Evolutionary conservation across 441 rosid genomes (phyloP).

Genomic region (Iberis amara): DNA sequence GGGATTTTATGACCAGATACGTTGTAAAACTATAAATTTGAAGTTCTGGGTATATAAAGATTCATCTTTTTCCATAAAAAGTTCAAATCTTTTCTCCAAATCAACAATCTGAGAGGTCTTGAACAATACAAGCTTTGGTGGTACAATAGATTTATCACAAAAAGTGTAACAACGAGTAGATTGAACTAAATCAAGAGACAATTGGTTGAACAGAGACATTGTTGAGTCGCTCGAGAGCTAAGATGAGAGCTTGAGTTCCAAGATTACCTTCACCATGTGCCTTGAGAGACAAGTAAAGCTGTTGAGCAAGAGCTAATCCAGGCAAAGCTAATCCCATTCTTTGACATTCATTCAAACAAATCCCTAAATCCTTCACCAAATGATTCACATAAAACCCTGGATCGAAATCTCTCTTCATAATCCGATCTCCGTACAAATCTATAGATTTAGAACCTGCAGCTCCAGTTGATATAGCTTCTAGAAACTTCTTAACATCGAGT

Average conservation of each 20-base stretch:
- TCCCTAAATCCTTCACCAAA: slow-evolving; percentile 80
- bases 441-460: slow-evolving; percentile 73
- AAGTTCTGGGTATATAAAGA: no score
- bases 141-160: neutral
- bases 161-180: neutral
- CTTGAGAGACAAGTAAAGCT: slow-evolving; percentile 80
- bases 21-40: no score
- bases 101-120: no score
- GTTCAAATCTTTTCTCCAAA: no score
- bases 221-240: slow-evolving; percentile 76
- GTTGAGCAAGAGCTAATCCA: slow-evolving; percentile 76
- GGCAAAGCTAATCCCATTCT: slow-evolving; percentile 76
- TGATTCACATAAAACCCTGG: slow-evolving; percentile 80
- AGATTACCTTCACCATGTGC: slow-evolving; percentile 79
- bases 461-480: slow-evolving; percentile 60
- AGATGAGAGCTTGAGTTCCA: slow-evolving; percentile 71
- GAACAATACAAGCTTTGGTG: no score
- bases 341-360: slow-evolving; percentile 77
- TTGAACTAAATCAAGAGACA: slow-evolving; percentile 2
- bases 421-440: slow-evolving; percentile 53
- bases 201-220: slow-evolving; percentile 44
- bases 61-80: no score
- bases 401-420: slow-evolving; percentile 70
- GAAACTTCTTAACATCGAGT: slow-evolving; percentile 50
- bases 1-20: no score